Evolutionary conservation across 1,284 basidiomycete species (phyloP).

Genomic region (Lentinula novae-zelandiae): DNA sequence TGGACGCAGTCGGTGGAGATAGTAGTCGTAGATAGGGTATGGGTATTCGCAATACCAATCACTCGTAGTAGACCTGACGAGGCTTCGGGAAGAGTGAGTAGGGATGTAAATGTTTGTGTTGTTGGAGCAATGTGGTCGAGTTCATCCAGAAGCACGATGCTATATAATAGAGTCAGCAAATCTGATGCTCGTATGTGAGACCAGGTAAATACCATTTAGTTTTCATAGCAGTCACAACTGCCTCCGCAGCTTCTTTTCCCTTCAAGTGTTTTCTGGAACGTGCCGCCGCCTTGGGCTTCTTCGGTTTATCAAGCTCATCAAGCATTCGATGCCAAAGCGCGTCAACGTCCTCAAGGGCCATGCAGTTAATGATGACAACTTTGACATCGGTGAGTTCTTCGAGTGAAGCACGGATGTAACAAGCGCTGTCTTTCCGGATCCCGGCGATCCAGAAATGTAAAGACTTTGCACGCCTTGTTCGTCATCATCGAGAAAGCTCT

Average conservation of each 20-base stretch:
- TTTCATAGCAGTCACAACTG: slow-evolving; percentile 32
- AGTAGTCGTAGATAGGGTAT: slow-evolving; percentile 55
- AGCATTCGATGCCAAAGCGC: slow-evolving; percentile 67
- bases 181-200: slow-evolving; percentile 6
- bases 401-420: slow-evolving; percentile 59
- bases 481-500: slow-evolving; percentile 38
- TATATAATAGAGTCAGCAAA: slow-evolving; percentile 26
- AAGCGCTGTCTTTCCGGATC: slow-evolving; percentile 80
- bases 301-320: slow-evolving; percentile 44
- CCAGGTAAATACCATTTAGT: slow-evolving; percentile 52
- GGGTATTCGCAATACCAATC: slow-evolving; percentile 80
- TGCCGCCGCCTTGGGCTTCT: slow-evolving; percentile 3
- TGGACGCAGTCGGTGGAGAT: slow-evolving; percentile 38
- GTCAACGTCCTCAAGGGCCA: slow-evolving; percentile 64
- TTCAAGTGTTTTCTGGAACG: slow-evolving; percentile 29
- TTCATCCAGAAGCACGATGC: slow-evolving; percentile 75
- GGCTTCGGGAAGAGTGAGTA: slow-evolving; percentile 61
- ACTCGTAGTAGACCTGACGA: slow-evolving; percentile 50
- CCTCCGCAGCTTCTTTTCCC: slow-evolving; percentile 42
- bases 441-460: slow-evolving; percentile 78
- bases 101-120: slow-evolving; percentile 47
- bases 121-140: slow-evolving; percentile 70
- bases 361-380: slow-evolving; percentile 69
- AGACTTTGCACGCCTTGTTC: slow-evolving; percentile 36
- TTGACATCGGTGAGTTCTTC: slow-evolving; percentile 33